phyloP scores from a whole-genome alignment of 768 basidiomycete genomes.

The Leucocoprinus sp. region DNA sequence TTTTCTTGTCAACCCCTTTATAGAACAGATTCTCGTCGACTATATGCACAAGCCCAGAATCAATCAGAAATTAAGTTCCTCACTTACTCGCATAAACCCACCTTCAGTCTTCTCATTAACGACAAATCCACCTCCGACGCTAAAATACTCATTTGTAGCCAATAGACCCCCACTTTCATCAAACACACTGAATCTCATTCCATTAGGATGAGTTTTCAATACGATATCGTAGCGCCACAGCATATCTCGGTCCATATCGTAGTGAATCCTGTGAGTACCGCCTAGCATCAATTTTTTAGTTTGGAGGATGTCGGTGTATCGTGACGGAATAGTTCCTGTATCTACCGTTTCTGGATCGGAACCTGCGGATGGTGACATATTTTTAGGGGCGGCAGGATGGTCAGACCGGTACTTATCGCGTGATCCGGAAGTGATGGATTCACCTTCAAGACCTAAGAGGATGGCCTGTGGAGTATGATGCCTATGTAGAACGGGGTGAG shows the following conservation, averaged over 20 bases:
- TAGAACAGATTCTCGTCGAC: constrained; percentile 94
- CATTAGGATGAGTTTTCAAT: constrained; percentile 85
- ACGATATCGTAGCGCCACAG: constrained; percentile 86
- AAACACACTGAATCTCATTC: constrained; percentile 89
- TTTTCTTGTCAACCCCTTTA: constrained; percentile 78
- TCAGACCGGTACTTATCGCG: not conserved
- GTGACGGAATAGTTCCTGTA: constrained; percentile 70
- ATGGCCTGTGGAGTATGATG: constrained; percentile 87
- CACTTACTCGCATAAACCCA: constrained; percentile 17
- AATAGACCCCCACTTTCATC: constrained; percentile 74
- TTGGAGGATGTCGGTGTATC: constrained; percentile 60
- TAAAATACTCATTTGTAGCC: constrained; percentile 94
- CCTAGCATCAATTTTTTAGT: constrained; percentile 63
- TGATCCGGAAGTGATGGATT: constrained; percentile 10
- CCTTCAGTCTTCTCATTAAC: constrained; percentile 93
- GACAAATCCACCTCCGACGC: constrained; percentile 91
- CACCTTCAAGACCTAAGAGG: constrained; percentile 72
- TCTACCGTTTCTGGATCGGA: constrained; percentile 94
- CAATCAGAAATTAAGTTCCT: not conserved
- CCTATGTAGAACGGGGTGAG: constrained; percentile 25
- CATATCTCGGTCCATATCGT: constrained; percentile 89
- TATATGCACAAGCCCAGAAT: constrained; percentile 22
- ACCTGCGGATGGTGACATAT: constrained; percentile 25
- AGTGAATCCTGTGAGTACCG: constrained; percentile 69
- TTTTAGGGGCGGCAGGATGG: not conserved